Base-by-base conservation (phyloP, 768 basidiomycete species). In the Psilocybe tampanensis region DNA sequence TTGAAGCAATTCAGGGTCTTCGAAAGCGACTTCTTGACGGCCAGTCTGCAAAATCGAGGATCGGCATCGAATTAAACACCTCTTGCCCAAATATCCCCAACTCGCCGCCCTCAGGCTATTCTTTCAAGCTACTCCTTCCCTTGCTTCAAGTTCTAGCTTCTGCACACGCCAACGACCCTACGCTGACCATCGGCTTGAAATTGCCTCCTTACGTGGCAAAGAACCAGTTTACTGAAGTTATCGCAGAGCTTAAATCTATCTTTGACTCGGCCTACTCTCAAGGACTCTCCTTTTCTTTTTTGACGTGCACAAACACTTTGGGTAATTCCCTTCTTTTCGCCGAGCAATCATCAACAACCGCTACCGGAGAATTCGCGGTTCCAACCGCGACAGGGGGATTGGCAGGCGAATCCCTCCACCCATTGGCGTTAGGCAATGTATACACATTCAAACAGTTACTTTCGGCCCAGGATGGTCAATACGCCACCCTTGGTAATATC, bases 31-130 rank as follows among this genome's bases (percentile, higher is more conserved):
- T 72, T 17, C 60, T 58, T 60, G 75, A 78, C 58, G 56, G 50
- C 55, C 42, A 47, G 39, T 22, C 52, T 26, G 49, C 53, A 41
- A 60, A 66, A 52, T 69, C 76, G 59, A 64, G 76, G 60, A 74
- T 94, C 58, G 92, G 82, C 13, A 72, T 93, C 63, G 93, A 95
- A 70, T 76, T 94, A 66, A 95, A 95, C 69, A 86, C 90, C 0
- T 89, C 86, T 39, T 95, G 93, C 61, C 93, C 93, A 3, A 95
- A 95, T 67, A 89, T 94, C 61, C 72, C 70, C 11, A 74, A 76
- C 22, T 66, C 79, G 3, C 80, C 89, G 0, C 90, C 90, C 0
- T 80, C 86, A 18, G 82, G 89, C 9, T 94, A 94, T 71, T 54
- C 80, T 36, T 78, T 85, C 50, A 44, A 72, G 1, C 70, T 76